phyloP scores from a whole-genome alignment of 371 early-diverging fungal genomes.

The Mortierella sp. region DNA sequence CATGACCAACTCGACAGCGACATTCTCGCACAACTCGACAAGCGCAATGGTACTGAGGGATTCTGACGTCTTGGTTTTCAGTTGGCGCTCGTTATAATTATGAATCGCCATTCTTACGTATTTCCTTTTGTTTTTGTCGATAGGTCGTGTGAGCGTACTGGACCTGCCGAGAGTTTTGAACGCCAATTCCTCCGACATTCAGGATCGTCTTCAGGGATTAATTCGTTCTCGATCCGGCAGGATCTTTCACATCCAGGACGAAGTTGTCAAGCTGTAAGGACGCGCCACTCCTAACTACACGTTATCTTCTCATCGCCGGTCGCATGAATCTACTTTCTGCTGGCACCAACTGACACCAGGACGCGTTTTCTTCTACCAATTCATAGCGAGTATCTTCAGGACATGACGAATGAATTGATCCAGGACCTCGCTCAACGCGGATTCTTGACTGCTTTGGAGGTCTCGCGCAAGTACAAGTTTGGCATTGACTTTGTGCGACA shows the following conservation, averaged over 20 bases:
- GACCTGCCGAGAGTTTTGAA: slow-evolving; percentile 46
- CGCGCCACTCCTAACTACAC: background rate
- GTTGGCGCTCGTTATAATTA: background rate
- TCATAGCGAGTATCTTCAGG: slow-evolving; percentile 35
- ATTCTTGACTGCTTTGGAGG: slow-evolving; percentile 19
- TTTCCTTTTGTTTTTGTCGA: background rate
- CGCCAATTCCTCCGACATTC: slow-evolving; percentile 35
- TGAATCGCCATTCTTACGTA: background rate
- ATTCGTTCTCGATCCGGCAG: slow-evolving; percentile 23
- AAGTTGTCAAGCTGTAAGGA: slow-evolving; percentile 38
- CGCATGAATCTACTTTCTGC: too few relatives aligned
- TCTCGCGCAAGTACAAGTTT: slow-evolving; percentile 37
- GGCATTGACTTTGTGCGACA: slow-evolving; percentile 46
- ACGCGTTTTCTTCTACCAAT: background rate
- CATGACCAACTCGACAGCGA: slow-evolving; percentile 39
- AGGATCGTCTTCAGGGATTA: slow-evolving; percentile 30
- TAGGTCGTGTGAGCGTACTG: slow-evolving; percentile 45
- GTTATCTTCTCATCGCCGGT: background rate
- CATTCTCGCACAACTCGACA: slow-evolving; percentile 26
- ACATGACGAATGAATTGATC: slow-evolving; percentile 22
- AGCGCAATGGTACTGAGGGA: slow-evolving; percentile 26
- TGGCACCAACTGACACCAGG: background rate
- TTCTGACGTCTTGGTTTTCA: background rate
- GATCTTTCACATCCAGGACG: slow-evolving; percentile 41
- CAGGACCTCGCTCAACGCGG: slow-evolving; percentile 29